Evolutionary conservation across 176 grass and related monocot species (phyloP).

Genomic region (Zizania latifolia): DNA sequence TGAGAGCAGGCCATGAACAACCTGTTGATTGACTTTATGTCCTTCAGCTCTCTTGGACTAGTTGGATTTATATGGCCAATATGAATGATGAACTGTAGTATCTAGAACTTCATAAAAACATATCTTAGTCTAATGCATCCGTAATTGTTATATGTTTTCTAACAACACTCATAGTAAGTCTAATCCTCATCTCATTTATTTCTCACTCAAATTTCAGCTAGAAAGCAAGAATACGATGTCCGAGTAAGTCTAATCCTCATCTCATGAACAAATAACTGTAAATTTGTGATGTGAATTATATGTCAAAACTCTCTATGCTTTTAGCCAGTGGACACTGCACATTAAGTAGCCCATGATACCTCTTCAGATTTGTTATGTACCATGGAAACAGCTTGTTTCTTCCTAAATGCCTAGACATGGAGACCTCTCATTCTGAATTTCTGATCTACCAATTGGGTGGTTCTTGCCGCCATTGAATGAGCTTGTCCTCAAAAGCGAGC

Average conservation of each 20-base stretch:
- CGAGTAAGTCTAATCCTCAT: background rate
- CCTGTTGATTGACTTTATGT: constrained; percentile 27
- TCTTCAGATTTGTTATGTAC: constrained; percentile 28
- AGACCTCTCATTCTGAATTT: background rate
- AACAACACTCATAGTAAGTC: no score
- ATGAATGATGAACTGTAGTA: background rate
- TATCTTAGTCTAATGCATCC: no score
- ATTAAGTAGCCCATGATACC: background rate
- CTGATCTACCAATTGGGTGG: constrained; percentile 2
- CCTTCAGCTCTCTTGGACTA: constrained; percentile 20
- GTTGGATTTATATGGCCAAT: background rate
- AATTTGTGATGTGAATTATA: background rate
- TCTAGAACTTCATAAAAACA: background rate
- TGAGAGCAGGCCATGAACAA: constrained; percentile 1
- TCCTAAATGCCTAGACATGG: constrained; percentile 21
- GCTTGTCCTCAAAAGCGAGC: constrained; percentile 37
- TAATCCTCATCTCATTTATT: no score
- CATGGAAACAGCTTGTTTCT: constrained; percentile 19
- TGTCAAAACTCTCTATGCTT: background rate
- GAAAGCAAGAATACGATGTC: background rate
- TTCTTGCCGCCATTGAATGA: constrained; percentile 34
- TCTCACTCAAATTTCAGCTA: background rate
- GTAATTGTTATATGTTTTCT: background rate
- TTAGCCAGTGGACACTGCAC: background rate
- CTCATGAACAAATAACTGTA: background rate